Conservation (phyloP, 345 rosid species). For the Heritiera littoralis region DNA sequence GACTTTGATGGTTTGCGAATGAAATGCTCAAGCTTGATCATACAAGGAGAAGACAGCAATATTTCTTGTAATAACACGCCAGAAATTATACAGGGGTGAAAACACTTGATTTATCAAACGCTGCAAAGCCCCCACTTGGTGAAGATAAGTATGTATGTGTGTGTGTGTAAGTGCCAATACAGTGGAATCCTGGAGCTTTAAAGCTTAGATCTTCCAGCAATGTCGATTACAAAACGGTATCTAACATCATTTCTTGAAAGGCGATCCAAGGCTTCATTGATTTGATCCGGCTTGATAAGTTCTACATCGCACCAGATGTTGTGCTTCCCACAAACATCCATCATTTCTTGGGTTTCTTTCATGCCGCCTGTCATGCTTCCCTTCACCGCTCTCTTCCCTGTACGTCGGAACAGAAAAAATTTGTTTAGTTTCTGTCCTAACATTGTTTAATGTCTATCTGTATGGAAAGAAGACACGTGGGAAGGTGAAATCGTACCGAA, state of each 20-base stretch:
- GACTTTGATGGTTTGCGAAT: no score
- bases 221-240: constrained; percentile 67
- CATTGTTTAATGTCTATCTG: background rate
- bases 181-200: background rate
- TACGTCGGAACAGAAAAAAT: background rate
- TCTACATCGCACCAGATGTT: constrained; percentile 58
- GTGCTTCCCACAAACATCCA: constrained; percentile 51
- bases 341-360: constrained; percentile 59
- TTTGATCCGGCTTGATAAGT: constrained; percentile 36
- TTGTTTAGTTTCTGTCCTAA: background rate
- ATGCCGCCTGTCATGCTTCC: constrained; percentile 60
- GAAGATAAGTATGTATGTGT: no score
- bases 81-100: no score
- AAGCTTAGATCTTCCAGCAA: constrained; percentile 34
- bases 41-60: no score
- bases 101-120: no score
- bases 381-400: constrained; percentile 54
- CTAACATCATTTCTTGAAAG: constrained; percentile 58
- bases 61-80: no score
- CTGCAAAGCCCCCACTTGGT: no score
- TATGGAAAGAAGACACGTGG: background rate
- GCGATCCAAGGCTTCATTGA: constrained; percentile 50
- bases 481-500: constrained; percentile 34
- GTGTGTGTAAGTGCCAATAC: background rate
- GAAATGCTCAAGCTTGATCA: no score